Evolutionary conservation across 352 stramenopile genomes (phyloP), one percentile per base, ranked within the genome.

Genomic region (Globisporangium camurandrum): DNA sequence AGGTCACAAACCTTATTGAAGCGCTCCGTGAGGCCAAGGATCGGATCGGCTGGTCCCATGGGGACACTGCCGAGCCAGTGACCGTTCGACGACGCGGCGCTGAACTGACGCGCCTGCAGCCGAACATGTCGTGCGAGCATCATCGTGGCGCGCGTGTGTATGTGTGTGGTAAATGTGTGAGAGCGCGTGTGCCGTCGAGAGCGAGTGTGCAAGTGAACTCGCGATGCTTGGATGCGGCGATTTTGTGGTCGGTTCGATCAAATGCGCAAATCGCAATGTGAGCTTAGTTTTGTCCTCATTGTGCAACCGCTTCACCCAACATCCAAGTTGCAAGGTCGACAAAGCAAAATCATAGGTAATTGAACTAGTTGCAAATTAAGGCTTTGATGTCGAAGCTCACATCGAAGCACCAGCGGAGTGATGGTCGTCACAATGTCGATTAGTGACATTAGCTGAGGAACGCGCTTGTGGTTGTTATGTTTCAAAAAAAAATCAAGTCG

Each of bases 1-100:
- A 42, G 46, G 16, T 22, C 28, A 14, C 14, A 48, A 49, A 88
- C 81, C 71, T 98, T 95, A 58, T 92, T 93, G 66, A 87, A 93
- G 57, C 76, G 75, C 46, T 93, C 83, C 9, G 86, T 98, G 28
- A 98, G 79, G 30, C 96, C 96, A 45, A 99, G 87, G 62, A 99
- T 99, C 23, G 96, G 90, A 73, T 99, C 96, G 8, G 91, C 74
- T 1, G 96, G 95, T 27, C 92, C 95, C 91, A 98, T 98, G 33
- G 91, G 89, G 56, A 98, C 73, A 23, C 77, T 67, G 49, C 67
- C 67, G 44, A 93, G 70, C 82, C 82, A 93, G 46, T 81, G 66
- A 44, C 63, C 66, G 41, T 66, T 56, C 41, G 67, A 50, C 22
- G 67, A 55, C 17, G 43, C 67, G n/a, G n/a, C n/a, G 54, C 62